Conservation (phyloP, 441 rosid genomes). For the Euphorbia neoarborescens region DNA sequence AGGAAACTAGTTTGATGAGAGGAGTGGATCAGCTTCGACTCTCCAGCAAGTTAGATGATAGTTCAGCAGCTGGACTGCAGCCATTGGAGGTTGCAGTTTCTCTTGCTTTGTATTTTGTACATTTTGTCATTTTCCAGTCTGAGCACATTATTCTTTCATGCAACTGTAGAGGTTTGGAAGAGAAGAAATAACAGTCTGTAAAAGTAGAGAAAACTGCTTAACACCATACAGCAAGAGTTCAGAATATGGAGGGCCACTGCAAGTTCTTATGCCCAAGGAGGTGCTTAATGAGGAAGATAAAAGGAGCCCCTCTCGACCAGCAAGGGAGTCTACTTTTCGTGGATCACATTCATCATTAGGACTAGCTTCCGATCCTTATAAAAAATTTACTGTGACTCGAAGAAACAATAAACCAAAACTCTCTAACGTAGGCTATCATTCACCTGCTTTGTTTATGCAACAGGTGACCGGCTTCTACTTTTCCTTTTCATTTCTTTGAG, state of each 20-base stretch:
- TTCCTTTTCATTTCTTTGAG: slow-evolving; percentile 10
- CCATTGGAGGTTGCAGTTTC: slow-evolving; percentile 30
- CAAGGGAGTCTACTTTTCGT: slow-evolving; percentile 13
- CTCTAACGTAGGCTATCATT: slow-evolving; percentile 17
- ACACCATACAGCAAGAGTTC: background rate
- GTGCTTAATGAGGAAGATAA: slow-evolving; percentile 29
- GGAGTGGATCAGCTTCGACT: slow-evolving; percentile 29
- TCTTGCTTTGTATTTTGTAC: slow-evolving; percentile 1
- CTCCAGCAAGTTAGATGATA: slow-evolving; percentile 18
- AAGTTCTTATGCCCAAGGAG: slow-evolving; percentile 31
- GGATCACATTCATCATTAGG: slow-evolving; percentile 17
- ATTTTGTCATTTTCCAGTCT: background rate
- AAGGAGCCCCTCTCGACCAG: slow-evolving; percentile 22
- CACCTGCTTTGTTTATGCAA: slow-evolving; percentile 17
- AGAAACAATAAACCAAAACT: slow-evolving; percentile 28
- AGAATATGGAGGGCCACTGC: slow-evolving; percentile 9
- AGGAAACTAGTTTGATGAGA: slow-evolving; percentile 21
- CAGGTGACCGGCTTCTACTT: slow-evolving; percentile 27
- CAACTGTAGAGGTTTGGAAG: slow-evolving; percentile 16
- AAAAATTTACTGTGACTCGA: slow-evolving; percentile 20
- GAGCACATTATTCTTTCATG: background rate
- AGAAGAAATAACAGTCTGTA: background rate
- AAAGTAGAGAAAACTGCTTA: background rate
- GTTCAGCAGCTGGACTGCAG: slow-evolving; percentile 18
- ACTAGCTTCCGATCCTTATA: slow-evolving; percentile 3